phyloP scores from a whole-genome alignment of 352 stramenopile species.

The Pythium aristosporum region DNA sequence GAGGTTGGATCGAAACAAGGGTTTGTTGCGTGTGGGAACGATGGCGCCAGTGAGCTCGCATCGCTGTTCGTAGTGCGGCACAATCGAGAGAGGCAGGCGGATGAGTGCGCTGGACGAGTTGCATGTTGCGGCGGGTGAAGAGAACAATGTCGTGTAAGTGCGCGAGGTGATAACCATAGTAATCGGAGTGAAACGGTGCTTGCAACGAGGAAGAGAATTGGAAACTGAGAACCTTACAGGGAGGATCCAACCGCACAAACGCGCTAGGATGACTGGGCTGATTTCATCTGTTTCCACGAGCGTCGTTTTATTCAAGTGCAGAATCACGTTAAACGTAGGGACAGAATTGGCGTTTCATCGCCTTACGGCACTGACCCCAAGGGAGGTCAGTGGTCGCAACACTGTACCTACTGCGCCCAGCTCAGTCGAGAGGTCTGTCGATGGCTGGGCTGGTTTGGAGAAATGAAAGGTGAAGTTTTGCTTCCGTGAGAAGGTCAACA shows the following conservation, averaged over 20 bases:
- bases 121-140: neutral
- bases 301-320: too few species aligned
- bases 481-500: too few species aligned
- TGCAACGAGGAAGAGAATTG: neutral
- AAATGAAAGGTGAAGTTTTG: too few species aligned
- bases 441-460: too few species aligned
- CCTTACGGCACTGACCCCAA: too few species aligned
- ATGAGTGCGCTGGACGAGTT: neutral
- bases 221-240: neutral
- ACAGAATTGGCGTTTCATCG: too few species aligned
- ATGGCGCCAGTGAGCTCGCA: neutral
- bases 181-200: neutral
- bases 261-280: too few species aligned
- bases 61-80: neutral
- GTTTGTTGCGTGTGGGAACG: neutral
- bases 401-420: too few species aligned
- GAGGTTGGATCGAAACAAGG: neutral
- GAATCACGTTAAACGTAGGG: too few species aligned
- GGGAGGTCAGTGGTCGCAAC: too few species aligned
- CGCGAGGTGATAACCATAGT: neutral
- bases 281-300: too few species aligned
- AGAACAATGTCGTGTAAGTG: conserved; percentile 1
- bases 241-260: neutral
- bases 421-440: too few species aligned
- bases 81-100: neutral